phyloP scores from a whole-genome alignment of 2,329 filamentous ascomycete species.

The Lachnellula suecica region DNA sequence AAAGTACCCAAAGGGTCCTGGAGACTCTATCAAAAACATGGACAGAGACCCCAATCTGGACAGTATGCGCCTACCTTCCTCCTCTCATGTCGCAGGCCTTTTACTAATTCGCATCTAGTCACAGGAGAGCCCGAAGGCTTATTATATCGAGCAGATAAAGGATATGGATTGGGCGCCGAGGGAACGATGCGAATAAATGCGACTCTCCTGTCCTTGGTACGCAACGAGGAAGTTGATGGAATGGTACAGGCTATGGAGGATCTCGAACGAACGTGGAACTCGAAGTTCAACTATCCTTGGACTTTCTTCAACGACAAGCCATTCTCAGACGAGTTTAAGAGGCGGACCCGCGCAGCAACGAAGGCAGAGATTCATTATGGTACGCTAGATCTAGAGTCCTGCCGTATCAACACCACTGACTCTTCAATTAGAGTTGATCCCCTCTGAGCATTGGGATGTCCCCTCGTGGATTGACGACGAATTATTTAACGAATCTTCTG shows the following conservation, averaged over 20 bases:
- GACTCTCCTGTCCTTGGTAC: conserved; percentile 85
- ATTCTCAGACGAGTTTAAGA: conserved; percentile 92
- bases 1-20: conserved; percentile 39
- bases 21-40: conserved; percentile 55
- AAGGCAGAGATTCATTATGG: conserved; percentile 87
- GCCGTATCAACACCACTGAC: not conserved
- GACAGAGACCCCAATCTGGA: conserved; percentile 84
- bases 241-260: conserved; percentile 89
- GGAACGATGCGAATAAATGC: conserved; percentile 87
- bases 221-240: conserved; percentile 83
- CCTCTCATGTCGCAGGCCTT: not conserved
- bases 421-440: conserved; percentile 68
- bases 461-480: conserved; percentile 91
- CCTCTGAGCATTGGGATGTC: conserved; percentile 91
- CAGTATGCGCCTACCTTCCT: conserved; percentile 55
- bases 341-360: conserved; percentile 73
- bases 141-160: conserved; percentile 70
- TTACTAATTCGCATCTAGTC: conserved; percentile 48
- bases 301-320: conserved; percentile 98
- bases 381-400: conserved; percentile 38
- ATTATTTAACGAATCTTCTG: conserved; percentile 79
- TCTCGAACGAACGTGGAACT: conserved; percentile 92
- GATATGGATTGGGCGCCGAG: conserved; percentile 74
- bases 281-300: conserved; percentile 99
- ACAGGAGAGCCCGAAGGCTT: conserved; percentile 80